These are phyloP conservation scores for Ajuga reptans DNA, from an alignment of 305 asterid species.

Conservation along the genomic window DNA sequence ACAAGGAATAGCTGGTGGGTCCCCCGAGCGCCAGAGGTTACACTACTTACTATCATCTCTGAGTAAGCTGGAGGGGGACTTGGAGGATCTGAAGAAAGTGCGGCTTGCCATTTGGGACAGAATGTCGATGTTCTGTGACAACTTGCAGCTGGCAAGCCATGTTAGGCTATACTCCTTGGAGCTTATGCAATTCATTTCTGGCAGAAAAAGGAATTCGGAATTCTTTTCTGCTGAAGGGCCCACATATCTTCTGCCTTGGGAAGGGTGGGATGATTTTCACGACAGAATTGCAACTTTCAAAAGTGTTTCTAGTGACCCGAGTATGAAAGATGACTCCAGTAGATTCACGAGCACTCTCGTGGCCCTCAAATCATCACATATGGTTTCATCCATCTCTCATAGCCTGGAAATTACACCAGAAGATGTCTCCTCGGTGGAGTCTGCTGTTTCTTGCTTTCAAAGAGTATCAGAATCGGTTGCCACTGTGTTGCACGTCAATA, in stretches of 20 bases:
- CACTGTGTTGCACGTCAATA: slow-evolving; percentile 38
- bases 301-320: slow-evolving; percentile 32
- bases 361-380: slow-evolving; percentile 81
- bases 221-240: slow-evolving; percentile 33
- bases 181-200: slow-evolving; percentile 74
- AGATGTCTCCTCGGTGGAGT: slow-evolving; percentile 54
- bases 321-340: slow-evolving; percentile 36
- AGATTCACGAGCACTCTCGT: slow-evolving; percentile 57
- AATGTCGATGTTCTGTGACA: slow-evolving; percentile 58
- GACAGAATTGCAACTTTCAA: slow-evolving; percentile 28
- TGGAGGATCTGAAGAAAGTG: slow-evolving; percentile 51
- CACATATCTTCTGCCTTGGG: slow-evolving; percentile 65
- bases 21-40: slow-evolving; percentile 37
- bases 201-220: slow-evolving; percentile 39
- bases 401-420: slow-evolving; percentile 56
- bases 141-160: slow-evolving; percentile 63
- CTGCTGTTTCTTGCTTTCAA: slow-evolving; percentile 74
- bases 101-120: slow-evolving; percentile 72
- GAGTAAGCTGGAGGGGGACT: slow-evolving; percentile 65
- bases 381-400: slow-evolving; percentile 61
- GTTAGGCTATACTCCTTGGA: slow-evolving; percentile 69
- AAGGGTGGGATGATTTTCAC: slow-evolving; percentile 63
- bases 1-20: slow-evolving; percentile 53
- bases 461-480: slow-evolving; percentile 51
- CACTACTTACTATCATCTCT: slow-evolving; percentile 59